These are phyloP conservation scores for Beauveria pseudobassiana DNA, from an alignment of 2,329 filamentous ascomycete genomes.

Conservation along the genomic window DNA sequence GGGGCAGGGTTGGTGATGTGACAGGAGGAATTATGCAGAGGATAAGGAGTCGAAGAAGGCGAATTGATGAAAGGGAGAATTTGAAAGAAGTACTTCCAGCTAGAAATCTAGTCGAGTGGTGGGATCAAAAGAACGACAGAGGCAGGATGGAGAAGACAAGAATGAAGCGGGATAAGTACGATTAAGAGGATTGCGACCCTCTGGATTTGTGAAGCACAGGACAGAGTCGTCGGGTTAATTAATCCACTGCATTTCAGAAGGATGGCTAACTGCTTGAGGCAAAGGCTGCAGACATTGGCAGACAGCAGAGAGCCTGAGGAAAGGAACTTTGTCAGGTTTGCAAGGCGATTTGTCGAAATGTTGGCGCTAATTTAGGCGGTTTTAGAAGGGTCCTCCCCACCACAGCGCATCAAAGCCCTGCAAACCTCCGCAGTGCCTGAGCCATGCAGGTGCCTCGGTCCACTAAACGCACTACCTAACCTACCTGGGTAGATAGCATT, in stretches of 20 bases:
- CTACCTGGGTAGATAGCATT: not conserved
- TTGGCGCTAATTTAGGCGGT: not conserved
- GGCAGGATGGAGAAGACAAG: not conserved
- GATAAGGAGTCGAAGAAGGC: not conserved
- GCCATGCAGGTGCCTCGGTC: not conserved
- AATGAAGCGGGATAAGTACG: not conserved
- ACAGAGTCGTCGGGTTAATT: not conserved
- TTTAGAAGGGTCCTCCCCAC: not conserved
- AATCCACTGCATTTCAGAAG: not conserved
- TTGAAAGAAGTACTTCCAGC: too few species aligned
- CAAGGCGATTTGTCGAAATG: not conserved
- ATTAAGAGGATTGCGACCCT: not conserved
- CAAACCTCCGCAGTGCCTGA: not conserved
- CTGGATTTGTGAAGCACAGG: not conserved
- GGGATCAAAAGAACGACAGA: not conserved
- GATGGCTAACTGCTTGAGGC: not conserved
- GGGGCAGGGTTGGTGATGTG: not conserved
- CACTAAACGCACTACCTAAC: not conserved
- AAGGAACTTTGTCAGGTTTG: too few species aligned
- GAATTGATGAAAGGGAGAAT: not conserved
- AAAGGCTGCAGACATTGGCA: not conserved
- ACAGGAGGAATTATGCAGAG: not conserved
- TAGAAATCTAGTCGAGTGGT: not conserved
- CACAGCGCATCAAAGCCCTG: not conserved
- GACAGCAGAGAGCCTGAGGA: too few species aligned